Base-by-base conservation (phyloP, 75 land plant species). In the Gnetum montanum region DNA sequence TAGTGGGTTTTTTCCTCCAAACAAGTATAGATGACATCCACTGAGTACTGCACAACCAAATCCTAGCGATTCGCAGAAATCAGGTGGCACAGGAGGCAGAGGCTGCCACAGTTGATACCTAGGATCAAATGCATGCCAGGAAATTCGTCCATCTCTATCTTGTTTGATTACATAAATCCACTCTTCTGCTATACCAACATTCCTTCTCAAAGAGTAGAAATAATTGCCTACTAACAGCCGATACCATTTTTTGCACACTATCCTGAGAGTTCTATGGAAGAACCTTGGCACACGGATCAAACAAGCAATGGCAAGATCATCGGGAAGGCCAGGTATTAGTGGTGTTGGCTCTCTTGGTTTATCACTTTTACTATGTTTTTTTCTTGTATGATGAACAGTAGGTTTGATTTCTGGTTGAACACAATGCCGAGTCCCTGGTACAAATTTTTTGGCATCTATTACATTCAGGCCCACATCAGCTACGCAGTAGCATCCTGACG, bases 301-400 rank as follows among this genome's bases (percentile, higher is more conserved):
- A 60, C 91, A 86, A 62, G 86, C 91, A 37, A 86, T 86, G 23
- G 91, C 91, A 50, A 86, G 80, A 65, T 86, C 91, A 65, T 86
- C 91, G 3, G 91, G 91, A 24, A 86, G 86, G 19, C 91, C 91
- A 5, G 91, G 86, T 15, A 86, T 70, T 18, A 81, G 67, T 25
- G 82, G 80, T 23, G 67, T 58, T 41, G 74, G 86, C 46, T 38
- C 64, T 26, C 77, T 50, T 57, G 28, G 65, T 48, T 82, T 49
- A 2, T 78, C 80, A 22, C 77, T 49, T 40, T 69, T 71, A 13
- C 64, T 7, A 36, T 68, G 34, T 52, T 77, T 81, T 45, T 49
- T 51, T 30, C 70, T 67, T 6, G 68, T 43, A 31, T 79, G 58
- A 40, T 75, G 76, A 16, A 72, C 65, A 1, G 82, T 66, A 26